phyloP scores from a whole-genome alignment of 169 alveolate species.

The Plasmodium chabaudi region DNA sequence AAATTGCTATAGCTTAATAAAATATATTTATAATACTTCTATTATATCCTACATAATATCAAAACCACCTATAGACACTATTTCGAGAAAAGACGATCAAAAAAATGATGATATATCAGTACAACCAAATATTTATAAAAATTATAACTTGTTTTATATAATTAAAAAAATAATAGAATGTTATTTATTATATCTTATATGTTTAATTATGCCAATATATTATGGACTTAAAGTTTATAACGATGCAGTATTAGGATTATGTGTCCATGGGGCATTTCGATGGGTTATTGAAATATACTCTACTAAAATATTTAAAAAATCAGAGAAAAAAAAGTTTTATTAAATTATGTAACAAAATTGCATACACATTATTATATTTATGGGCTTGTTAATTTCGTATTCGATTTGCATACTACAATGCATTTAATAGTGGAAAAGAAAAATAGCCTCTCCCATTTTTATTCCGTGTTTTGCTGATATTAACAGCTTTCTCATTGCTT shows the following conservation, averaged over 20 bases:
- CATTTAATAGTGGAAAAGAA: too few species aligned
- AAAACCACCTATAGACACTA: constrained; percentile 47
- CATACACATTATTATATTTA: too few species aligned
- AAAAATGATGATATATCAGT: constrained; percentile 21
- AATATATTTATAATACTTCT: constrained; percentile 39
- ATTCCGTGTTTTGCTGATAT: too few species aligned
- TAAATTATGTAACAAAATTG: neutral
- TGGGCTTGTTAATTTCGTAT: too few species aligned
- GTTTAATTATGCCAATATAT: constrained; percentile 70
- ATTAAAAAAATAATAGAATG: constrained; percentile 58
- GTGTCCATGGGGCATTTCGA: constrained; percentile 67
- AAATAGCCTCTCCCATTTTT: too few species aligned
- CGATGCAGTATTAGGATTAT: constrained; percentile 56
- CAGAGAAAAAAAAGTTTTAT: neutral
- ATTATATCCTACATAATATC: constrained; percentile 42
- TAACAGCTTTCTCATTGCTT: too few species aligned
- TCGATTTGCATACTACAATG: too few species aligned
- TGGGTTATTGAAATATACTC: constrained; percentile 67
- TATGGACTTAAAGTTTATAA: constrained; percentile 60
- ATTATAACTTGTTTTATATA: constrained; percentile 10
- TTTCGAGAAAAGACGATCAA: constrained; percentile 8
- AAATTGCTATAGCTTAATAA: constrained; percentile 1
- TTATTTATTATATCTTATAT: constrained; percentile 75
- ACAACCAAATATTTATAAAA: neutral
- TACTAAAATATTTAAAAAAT: constrained; percentile 59